Percentiles rank a stretch among this genome's conserved stretches.
These are phyloP conservation scores for Mitragyna speciosa DNA, from an alignment of 257 asterid species.

Conservation along the genomic window DNA sequence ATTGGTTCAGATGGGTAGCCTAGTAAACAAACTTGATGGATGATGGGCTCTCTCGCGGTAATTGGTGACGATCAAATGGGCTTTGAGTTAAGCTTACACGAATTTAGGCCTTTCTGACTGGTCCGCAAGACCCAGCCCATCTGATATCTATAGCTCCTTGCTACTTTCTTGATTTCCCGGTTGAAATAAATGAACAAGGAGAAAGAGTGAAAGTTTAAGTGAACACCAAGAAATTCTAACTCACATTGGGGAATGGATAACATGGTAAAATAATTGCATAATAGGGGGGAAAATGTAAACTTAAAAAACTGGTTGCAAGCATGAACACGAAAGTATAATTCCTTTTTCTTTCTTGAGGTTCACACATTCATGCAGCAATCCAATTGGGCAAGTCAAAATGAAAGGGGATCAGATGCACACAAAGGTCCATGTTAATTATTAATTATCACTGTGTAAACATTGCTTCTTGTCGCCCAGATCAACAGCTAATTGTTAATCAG, in stretches of 20 bases:
- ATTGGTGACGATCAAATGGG: not conserved
- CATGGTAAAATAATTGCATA: not conserved
- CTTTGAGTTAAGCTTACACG: not conserved
- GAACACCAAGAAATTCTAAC: not conserved
- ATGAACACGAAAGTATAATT: not conserved
- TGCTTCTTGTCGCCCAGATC: not conserved
- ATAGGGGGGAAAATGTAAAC: not conserved
- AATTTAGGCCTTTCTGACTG: not conserved
- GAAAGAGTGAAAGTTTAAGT: too few species aligned
- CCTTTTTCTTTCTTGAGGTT: not conserved
- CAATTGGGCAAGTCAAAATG: not conserved
- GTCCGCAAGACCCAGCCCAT: not conserved
- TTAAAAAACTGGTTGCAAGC: not conserved
- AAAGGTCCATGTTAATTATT: not conserved
- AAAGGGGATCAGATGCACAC: not conserved
- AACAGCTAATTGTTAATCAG: not conserved
- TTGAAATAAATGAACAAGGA: too few species aligned
- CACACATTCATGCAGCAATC: not conserved
- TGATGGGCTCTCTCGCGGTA: not conserved
- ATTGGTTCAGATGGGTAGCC: too few species aligned
- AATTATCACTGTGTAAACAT: not conserved
- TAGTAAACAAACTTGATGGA: not conserved
- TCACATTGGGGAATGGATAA: not conserved
- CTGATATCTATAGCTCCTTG: too few species aligned
- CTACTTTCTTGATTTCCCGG: not conserved